Evolutionary conservation across 129 eudicot genomes (phyloP).

Genomic region (Lactuca sativa): DNA sequence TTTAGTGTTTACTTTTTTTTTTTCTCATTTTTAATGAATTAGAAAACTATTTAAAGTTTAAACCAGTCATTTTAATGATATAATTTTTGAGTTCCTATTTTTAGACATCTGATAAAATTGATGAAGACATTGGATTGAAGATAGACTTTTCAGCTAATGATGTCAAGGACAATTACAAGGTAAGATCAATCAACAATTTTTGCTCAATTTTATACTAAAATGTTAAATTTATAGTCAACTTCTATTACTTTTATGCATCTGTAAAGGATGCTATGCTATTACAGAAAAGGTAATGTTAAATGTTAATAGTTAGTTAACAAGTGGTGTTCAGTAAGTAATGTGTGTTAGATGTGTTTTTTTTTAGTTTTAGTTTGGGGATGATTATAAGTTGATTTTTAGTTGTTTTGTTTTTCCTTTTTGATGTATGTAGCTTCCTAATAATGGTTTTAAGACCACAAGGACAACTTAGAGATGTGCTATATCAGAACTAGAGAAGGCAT

Average conservation of each 20-base stretch:
- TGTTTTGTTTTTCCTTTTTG: no score
- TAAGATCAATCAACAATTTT: conserved; percentile 17
- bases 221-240: not conserved
- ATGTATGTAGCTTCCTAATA: no score
- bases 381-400: no score
- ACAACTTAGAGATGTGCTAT: conserved; percentile 66
- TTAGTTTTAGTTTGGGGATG: no score
- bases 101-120: conserved; percentile 41
- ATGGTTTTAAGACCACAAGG: conserved; percentile 45
- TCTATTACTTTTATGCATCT: not conserved
- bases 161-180: conserved; percentile 69
- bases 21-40: not conserved
- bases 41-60: no score
- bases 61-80: not conserved
- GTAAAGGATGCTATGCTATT: not conserved
- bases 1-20: not conserved
- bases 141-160: conserved; percentile 51
- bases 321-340: no score
- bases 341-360: no score
- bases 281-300: no score
- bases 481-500: conserved; percentile 69
- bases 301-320: no score
- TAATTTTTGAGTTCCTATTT: not conserved
- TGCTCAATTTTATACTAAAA: not conserved
- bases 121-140: conserved; percentile 31